Base-by-base conservation (phyloP, 768 basidiomycete genomes). In the Boletus rufocinnamomeus region DNA sequence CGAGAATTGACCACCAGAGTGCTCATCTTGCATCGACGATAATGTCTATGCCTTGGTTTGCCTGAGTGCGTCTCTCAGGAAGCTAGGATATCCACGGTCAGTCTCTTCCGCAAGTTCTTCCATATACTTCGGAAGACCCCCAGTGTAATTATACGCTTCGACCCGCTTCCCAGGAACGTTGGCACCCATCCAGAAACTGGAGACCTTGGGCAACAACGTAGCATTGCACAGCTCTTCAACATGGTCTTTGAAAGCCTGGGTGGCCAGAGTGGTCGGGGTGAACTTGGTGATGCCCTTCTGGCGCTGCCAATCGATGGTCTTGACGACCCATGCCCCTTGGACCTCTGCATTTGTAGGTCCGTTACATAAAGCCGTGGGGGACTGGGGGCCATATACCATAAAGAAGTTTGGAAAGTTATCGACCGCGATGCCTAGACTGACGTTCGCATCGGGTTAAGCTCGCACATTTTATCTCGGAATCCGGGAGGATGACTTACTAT, bases 341-440 rank as follows among this genome's bases (percentile, higher is more conserved):
- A 63, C 52, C 19, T 54, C 37, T 9, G 28, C 44, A n/a, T 52
- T 62, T 2, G 50, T 11, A 1, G 54, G 52, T 25, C 53, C 56
- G 19, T 51, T 63, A 37, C 50, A 58, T 2, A 62, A 30, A 25
- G 54, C 32, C 3, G 60, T 62, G n/a, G 61, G 61, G 2, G 16
- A 59, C 4, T 61, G 61, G 3, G 61, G 54, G 0, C 61, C 61
- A 19, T 61, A 56, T n/a, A 43, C 3, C 19, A 50, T 41, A 34
- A 48, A 61, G 32, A 61, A 40, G 34, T 61, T 56, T 3, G 59
- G 55, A 38, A 62, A 62, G 28, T 52, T 62, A 30, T 62, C 51
- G 23, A 52, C 37, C 2, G 51, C 21, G 14, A 53, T 41, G 6
- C 61, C 61, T 4, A 62, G 47, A 23, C 47, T 57, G 17, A 21